Base-by-base conservation (phyloP, 2,329 filamentous ascomycete species). In the Epichloe sibirici region DNA sequence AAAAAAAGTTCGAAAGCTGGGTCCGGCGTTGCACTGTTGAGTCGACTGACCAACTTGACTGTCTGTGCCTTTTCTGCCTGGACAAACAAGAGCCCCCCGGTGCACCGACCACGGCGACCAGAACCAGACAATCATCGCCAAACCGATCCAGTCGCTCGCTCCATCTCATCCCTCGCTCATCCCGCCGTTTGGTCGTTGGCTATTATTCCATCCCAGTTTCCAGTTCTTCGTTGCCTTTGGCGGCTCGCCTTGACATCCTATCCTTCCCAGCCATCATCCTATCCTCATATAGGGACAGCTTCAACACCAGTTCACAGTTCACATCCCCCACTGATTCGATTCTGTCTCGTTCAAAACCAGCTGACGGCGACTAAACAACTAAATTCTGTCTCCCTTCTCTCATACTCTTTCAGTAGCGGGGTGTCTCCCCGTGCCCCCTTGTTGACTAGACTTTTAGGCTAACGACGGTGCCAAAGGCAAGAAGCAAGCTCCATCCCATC, bases 371-470 rank as follows among this genome's bases (percentile, higher is more conserved):
- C 34, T 39, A 31, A 17, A 44, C 28, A 28, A 25, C n/a, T 42
- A n/a, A n/a, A 25, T n/a, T 42, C 43, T 39, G 40, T 53, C 46
- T 53, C 51, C 45, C 51, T 49, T 49, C 45, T 28, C 45, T 43
- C 40, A 5, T 49, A 28, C 42, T 37, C 21, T 40, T n/a, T 13
- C 38, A 45, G 28, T 45, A 45, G 51, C 45, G 46, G 45, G 46
- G 51, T n/a, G 37, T 5, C 37, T n/a, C 34, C 34, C 34, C 34
- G 7, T 45, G 25, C 47, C 51, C 47, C 51, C n/a, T 54, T 48
- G 52, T 54, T 46, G 51, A 46, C 49, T 47, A 51, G 52, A 48
- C 37, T 43, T 51, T 45, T 44, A 51, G 17, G 17, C 17, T 17
- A 17, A 17, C 17, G 17, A 17, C 17, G 44, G 31, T 45, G 52